Evolutionary conservation across 768 basidiomycete genomes (phyloP), one percentile per base, ranked within the genome.

Genomic region (Cytidiella melzeri): DNA sequence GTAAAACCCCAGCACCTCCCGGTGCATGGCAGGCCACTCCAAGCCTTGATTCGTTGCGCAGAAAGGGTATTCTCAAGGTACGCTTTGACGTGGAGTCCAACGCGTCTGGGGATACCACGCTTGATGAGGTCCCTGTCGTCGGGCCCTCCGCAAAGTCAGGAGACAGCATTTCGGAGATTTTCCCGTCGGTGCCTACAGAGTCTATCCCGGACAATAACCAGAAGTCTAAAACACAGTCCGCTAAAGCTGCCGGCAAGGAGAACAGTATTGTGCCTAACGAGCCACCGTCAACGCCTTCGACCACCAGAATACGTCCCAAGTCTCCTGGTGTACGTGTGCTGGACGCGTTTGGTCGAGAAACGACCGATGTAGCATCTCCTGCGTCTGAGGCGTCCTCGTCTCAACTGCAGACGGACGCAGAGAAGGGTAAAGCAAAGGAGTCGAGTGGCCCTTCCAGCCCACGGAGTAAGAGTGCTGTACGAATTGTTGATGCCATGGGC

Each of bases 401-500:
- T 24, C 40, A 26, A 30, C 41, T 40, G 36, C 53, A 53, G 49
- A 62, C 67, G 50, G 19, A 59, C 55, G 19, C 47, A 26, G 41
- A 53, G 36, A 38, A 49, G 38, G 25, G 47, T 50, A 51, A 45
- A 51, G 20, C 46, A 39, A 10, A 52, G 52, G n/a, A 38, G 24
- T 23, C 45, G 45, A 10, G 37, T 61, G 5, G 58, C 55, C 41
- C 41, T 45, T 23, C 48, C 21, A 59, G 43, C 7, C 55, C 64
- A 44, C 62, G 63, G 9, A 74, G 56, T 45, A 73, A 62, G 56
- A 75, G 70, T 53, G 57, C 63, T 21, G 69, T 87, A 43, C 75
- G 83, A 38, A 67, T 87, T 27, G 74, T 86, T 37, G 85, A 89
- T 60, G 81, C 81, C 4, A 80, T 84, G 76, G 86, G 84, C 6